These are phyloP conservation scores for Dictyostelium intermedium DNA, from an alignment of 78 protist species.

Conservation along the genomic window DNA sequence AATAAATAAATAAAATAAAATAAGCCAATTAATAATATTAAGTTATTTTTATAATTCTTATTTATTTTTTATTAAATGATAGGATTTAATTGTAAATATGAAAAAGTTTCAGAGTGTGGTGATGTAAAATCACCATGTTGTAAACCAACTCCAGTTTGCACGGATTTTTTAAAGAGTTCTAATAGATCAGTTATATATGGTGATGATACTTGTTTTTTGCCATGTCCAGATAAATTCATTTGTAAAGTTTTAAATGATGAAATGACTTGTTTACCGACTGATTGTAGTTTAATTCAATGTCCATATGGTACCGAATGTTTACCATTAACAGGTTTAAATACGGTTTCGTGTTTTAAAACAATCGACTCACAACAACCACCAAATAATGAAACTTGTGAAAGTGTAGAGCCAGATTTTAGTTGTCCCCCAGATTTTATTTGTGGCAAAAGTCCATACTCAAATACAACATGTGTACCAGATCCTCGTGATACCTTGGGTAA, in stretches of 20 bases:
- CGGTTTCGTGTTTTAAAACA: conserved; percentile 1
- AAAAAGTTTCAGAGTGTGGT: neutral
- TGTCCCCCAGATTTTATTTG: conserved; percentile 33
- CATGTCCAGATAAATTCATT: neutral
- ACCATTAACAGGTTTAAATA: neutral
- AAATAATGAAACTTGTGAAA: neutral
- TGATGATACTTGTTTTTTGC: neutral
- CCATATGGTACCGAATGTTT: neutral
- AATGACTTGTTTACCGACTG: neutral
- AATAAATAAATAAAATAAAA: neutral
- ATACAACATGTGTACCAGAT: conserved; percentile 32
- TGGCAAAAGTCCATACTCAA: conserved; percentile 26
- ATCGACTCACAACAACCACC: neutral
- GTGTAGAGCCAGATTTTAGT: neutral
- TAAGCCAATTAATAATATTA: too few relatives aligned
- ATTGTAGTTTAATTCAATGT: conserved; percentile 6
- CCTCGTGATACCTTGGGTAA: neutral
- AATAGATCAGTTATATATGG: neutral
- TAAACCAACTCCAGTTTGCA: neutral
- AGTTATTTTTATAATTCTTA: neutral
- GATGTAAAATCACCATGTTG: neutral
- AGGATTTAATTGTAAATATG: neutral
- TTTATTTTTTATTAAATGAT: neutral
- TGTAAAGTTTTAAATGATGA: neutral
- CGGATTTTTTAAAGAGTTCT: neutral